A percentile compares a stretch with the other conserved stretches of the same genome.
phyloP scores from a whole-genome alignment of 2,329 filamentous ascomycete genomes.

The Verticillium klebahnii region DNA sequence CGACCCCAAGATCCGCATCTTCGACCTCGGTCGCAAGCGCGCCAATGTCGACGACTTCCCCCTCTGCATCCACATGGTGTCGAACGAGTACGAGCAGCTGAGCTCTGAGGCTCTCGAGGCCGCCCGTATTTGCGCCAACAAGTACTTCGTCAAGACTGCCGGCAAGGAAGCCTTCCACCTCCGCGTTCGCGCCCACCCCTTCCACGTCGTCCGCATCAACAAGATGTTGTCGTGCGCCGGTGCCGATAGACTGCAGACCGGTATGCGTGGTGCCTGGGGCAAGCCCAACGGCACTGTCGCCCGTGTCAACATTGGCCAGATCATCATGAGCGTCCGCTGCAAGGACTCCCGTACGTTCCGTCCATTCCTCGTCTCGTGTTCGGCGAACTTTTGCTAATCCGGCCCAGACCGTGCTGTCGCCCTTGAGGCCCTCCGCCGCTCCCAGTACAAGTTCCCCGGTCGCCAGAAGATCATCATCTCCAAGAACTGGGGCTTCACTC shows the following conservation, averaged over 20 bases:
- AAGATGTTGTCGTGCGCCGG: slow-evolving; percentile 99
- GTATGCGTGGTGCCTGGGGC: slow-evolving; percentile 99
- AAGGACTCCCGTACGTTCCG: slow-evolving; percentile 79
- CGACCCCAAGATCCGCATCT: slow-evolving; percentile 86
- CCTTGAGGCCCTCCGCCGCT: slow-evolving; percentile 97
- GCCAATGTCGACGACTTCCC: slow-evolving; percentile 99
- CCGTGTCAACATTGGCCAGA: slow-evolving; percentile 99
- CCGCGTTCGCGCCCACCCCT: slow-evolving; percentile 87
- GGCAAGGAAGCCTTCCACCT: slow-evolving; percentile 74
- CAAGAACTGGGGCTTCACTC: slow-evolving; percentile 99
- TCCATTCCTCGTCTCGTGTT: slow-evolving; percentile 16
- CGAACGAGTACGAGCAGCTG: slow-evolving; percentile 99
- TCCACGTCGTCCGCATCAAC: slow-evolving; percentile 99
- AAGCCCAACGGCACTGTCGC: slow-evolving; percentile 99
- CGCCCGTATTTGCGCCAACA: slow-evolving; percentile 99
- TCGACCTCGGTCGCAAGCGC: slow-evolving; percentile 97
- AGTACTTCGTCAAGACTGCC: slow-evolving; percentile 74
- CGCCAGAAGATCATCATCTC: slow-evolving; percentile 99
- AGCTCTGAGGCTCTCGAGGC: slow-evolving; percentile 99
- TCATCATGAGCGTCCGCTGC: slow-evolving; percentile 94
- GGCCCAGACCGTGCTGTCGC: slow-evolving; percentile 74
- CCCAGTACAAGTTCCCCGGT: slow-evolving; percentile 99
- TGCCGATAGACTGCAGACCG: slow-evolving; percentile 99
- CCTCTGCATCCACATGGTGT: slow-evolving; percentile 97
- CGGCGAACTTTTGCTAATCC: neutral